phyloP scores from a whole-genome alignment of 2,329 filamentous ascomycete genomes.

The Tolypocladium amazonense region DNA sequence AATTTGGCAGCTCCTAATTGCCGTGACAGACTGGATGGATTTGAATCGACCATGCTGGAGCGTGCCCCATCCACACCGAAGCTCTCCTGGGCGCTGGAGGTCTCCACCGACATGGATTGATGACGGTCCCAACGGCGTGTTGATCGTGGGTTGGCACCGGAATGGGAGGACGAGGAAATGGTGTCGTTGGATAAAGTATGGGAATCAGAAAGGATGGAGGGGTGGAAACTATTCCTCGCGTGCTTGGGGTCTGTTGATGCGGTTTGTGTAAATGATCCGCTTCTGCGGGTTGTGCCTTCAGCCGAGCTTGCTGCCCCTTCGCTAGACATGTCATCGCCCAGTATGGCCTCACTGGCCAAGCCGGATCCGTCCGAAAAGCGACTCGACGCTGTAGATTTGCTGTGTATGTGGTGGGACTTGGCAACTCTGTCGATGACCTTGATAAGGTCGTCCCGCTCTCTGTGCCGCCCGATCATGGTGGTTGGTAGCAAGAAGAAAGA shows the following conservation, averaged over 20 bases:
- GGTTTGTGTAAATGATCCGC: conserved; percentile 38
- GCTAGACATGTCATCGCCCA: conserved; percentile 44
- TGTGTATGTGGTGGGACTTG: conserved; percentile 45
- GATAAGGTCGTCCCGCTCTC: conserved; percentile 60
- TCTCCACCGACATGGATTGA: conserved; percentile 39
- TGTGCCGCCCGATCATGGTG: conserved; percentile 67
- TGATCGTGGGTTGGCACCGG: conserved; percentile 24
- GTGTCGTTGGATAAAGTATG: conserved; percentile 33
- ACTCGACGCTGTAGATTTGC: conserved; percentile 27
- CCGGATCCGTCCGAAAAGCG: conserved; percentile 44
- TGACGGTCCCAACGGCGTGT: conserved; percentile 41
- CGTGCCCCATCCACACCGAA: conserved; percentile 30
- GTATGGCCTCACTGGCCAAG: conserved; percentile 38
- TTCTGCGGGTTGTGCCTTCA: conserved; percentile 38
- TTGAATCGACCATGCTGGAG: conserved; percentile 32
- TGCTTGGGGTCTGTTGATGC: conserved; percentile 29
- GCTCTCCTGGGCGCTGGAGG: conserved; percentile 34
- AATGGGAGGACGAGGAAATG: conserved; percentile 35
- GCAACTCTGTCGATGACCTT: conserved; percentile 68
- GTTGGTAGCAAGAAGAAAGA: conserved; percentile 84
- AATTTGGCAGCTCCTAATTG: conserved; percentile 49
- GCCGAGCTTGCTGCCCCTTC: conserved; percentile 48
- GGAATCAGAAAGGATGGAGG: conserved; percentile 29
- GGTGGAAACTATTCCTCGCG: conserved; percentile 26
- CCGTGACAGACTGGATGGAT: conserved; percentile 38